Evolutionary conservation across 768 basidiomycete species (phyloP).

Genomic region (Suillus weaverae): DNA sequence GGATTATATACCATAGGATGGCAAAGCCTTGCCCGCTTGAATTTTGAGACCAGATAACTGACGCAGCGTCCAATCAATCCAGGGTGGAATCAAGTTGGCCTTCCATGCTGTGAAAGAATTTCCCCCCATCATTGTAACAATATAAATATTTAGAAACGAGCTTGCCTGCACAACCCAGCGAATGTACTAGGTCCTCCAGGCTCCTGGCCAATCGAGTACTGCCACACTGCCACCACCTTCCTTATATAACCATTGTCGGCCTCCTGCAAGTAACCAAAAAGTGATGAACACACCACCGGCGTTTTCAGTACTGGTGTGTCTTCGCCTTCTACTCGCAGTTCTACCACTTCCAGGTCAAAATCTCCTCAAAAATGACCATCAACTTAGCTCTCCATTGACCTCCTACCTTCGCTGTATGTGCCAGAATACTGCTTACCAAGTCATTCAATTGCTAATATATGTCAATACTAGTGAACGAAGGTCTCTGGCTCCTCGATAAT

Average conservation of each 20-base stretch:
- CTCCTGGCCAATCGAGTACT: background rate
- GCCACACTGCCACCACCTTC: background rate
- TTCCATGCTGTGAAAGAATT: background rate
- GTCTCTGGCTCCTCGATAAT: conserved; percentile 75
- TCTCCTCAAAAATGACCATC: conserved; percentile 64
- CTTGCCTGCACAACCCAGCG: background rate
- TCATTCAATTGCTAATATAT: conserved; percentile 10
- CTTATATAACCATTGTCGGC: background rate
- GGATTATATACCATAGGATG: conserved; percentile 8
- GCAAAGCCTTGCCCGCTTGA: background rate
- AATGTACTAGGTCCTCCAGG: background rate
- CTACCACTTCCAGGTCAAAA: conserved; percentile 43
- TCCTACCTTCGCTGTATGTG: conserved; percentile 73
- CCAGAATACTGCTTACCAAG: background rate
- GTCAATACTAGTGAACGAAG: conserved; percentile 74
- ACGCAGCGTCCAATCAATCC: background rate
- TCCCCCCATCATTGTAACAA: too few relatives aligned
- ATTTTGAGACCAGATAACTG: background rate
- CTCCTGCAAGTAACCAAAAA: background rate
- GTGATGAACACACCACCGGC: conserved; percentile 9
- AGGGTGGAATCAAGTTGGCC: background rate
- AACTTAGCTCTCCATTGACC: conserved; percentile 80
- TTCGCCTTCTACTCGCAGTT: conserved; percentile 53
- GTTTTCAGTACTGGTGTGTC: conserved; percentile 44
- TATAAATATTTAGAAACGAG: background rate